Percentiles rank a stretch among this genome's conserved stretches.
phyloP scores from a whole-genome alignment of 768 basidiomycete species.

The Suillus americanus region DNA sequence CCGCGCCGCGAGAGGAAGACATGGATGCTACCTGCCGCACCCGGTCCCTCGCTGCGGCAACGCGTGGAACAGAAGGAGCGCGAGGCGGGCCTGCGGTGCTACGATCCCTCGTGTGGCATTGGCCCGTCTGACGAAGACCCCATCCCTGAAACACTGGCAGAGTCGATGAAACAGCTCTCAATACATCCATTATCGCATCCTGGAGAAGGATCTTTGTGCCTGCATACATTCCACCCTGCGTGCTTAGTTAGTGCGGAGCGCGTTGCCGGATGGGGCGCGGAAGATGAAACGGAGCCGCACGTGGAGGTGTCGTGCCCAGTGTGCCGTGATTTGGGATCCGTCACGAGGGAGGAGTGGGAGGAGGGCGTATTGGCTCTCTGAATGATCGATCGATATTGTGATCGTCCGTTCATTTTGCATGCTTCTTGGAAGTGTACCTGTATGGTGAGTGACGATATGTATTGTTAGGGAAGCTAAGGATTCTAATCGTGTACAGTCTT shows the following conservation, averaged over 20 bases:
- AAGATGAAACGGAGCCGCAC: conserved; percentile 36
- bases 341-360: conserved; percentile 63
- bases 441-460: conserved; percentile 1
- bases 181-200: conserved; percentile 21
- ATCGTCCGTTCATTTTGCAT: neutral
- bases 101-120: conserved; percentile 69
- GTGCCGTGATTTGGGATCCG: conserved; percentile 62
- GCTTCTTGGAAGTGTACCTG: neutral
- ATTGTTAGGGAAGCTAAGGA: no score
- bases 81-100: conserved; percentile 71
- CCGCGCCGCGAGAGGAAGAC: conserved; percentile 38
- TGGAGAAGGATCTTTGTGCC: conserved; percentile 41
- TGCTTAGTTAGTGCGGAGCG: conserved; percentile 72
- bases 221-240: conserved; percentile 68
- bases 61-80: conserved; percentile 72
- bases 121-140: conserved; percentile 78
- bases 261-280: conserved; percentile 59
- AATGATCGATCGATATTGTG: conserved; percentile 8
- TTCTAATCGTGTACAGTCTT: neutral
- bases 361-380: conserved; percentile 38
- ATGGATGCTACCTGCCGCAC: conserved; percentile 64
- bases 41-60: conserved; percentile 71
- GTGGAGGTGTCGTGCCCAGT: conserved; percentile 77
- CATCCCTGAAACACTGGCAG: conserved; percentile 29
- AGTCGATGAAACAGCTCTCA: conserved; percentile 18